A percentile compares a stretch with the other conserved stretches of the same genome.
These are phyloP conservation scores for Bathelium albidoporum DNA, from an alignment of 495 filamentous ascomycete genomes.

Conservation along the genomic window DNA sequence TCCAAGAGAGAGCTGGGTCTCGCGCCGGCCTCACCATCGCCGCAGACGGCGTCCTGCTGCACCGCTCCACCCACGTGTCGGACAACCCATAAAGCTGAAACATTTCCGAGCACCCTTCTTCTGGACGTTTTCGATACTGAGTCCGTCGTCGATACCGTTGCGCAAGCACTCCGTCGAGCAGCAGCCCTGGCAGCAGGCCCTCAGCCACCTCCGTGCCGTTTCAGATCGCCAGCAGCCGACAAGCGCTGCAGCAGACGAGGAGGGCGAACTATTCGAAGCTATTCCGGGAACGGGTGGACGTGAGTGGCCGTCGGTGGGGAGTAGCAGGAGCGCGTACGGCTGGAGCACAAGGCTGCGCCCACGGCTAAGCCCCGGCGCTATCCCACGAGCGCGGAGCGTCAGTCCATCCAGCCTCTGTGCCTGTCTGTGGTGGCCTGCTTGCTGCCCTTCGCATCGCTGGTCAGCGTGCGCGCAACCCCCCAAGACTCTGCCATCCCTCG, in stretches of 20 bases:
- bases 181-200: neutral
- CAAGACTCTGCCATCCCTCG: neutral
- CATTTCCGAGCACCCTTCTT: neutral
- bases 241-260: neutral
- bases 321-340: no score
- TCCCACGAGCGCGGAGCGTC: neutral
- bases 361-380: conserved; percentile 4
- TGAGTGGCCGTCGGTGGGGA: neutral
- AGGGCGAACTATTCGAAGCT: neutral
- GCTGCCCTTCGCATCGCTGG: neutral
- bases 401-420: neutral
- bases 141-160: no score
- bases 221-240: neutral
- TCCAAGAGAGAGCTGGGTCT: neutral
- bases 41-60: neutral
- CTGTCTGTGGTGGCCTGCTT: neutral
- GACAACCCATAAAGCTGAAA: neutral
- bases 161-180: neutral
- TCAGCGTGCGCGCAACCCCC: neutral
- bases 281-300: neutral
- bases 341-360: conserved; percentile 5
- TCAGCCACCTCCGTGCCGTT: conserved; percentile 2
- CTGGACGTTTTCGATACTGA: neutral
- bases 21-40: neutral
- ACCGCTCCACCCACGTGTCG: neutral